A percentile compares a stretch with the other conserved stretches of the same genome.
Conservation (phyloP, 2,329 filamentous ascomycete genomes). For the Apiospora malaysiana region DNA sequence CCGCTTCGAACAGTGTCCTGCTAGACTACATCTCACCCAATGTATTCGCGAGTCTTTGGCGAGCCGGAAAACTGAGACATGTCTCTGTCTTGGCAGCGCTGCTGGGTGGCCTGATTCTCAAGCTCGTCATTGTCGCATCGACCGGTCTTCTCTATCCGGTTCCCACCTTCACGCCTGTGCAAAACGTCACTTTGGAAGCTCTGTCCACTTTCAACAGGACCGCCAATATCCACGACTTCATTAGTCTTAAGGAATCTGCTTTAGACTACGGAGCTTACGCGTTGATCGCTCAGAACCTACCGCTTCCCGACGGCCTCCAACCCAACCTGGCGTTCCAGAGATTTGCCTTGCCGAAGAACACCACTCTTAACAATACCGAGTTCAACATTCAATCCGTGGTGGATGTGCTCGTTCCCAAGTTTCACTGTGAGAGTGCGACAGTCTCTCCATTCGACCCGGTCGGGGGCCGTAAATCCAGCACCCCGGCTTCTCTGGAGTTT, state of each 20-base stretch:
- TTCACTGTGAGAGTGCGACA: background rate
- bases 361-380: background rate
- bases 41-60: conserved; percentile 19
- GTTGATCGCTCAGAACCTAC: conserved; percentile 6
- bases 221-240: background rate
- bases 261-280: conserved; percentile 21
- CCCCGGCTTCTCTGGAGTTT: background rate
- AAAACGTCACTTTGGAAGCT: conserved; percentile 16
- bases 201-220: conserved; percentile 13
- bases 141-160: conserved; percentile 18
- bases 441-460: background rate
- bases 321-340: conserved; percentile 19
- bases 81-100: conserved; percentile 1
- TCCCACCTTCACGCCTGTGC: conserved; percentile 6
- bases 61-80: conserved; percentile 16
- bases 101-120: conserved; percentile 7
- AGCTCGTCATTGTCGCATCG: conserved; percentile 21
- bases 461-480: background rate
- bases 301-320: conserved; percentile 17
- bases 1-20: conserved; percentile 19
- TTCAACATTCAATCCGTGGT: background rate
- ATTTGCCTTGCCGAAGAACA: conserved; percentile 14
- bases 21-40: conserved; percentile 20
- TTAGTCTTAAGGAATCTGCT: background rate
- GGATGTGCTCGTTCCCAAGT: background rate